Base-by-base conservation (phyloP, 129 eudicot species). In the Mikania micrantha region DNA sequence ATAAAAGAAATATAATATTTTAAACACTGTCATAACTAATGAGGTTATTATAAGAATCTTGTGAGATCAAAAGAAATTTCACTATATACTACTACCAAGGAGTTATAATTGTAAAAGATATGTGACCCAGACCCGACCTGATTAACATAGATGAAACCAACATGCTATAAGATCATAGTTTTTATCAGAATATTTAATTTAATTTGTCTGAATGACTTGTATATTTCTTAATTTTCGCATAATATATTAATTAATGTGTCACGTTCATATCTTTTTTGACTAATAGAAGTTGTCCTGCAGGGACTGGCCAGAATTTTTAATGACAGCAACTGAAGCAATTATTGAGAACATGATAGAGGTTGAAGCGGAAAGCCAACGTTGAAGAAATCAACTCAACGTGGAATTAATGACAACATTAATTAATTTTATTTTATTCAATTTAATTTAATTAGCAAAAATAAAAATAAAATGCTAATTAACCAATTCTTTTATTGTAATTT, bases 271-370 rank as follows among this genome's bases (percentile, higher is more conserved):
- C 11, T 3, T n/a, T 69, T 28, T 70, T 56, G 0, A 27, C 13
- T 64, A 44, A 15, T 22, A n/a, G 31, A 73, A 22, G 8, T 31
- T 28, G 0, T 62, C 13, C 34, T 12, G 74, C 74, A 90, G 97
- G 70, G 84, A 91, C 52, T 91, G 97, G 97, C 69, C 90, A 12
- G 84, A 75, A 11, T 81, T 91, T 56, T 54, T 91, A 9, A 76
- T 31, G 65, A 83, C 57, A 4, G 87, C 93, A 19, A 68, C 97
- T 5, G 90, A 87, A 39, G 95, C 89, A 25, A 80, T 91, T 21
- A 73, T 85, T 22, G 62, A 81, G 80, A 85, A 84, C 69, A 67
- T 91, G 85, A 72, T 77, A 19, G 97, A 85, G 72, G 71, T 83
- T 5, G 83, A 87, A 59, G 84, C 77, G 60, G 80, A 81, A 74